These are phyloP conservation scores for Termitomyces sp. DNA, from an alignment of 768 basidiomycete species.

Conservation along the genomic window DNA sequence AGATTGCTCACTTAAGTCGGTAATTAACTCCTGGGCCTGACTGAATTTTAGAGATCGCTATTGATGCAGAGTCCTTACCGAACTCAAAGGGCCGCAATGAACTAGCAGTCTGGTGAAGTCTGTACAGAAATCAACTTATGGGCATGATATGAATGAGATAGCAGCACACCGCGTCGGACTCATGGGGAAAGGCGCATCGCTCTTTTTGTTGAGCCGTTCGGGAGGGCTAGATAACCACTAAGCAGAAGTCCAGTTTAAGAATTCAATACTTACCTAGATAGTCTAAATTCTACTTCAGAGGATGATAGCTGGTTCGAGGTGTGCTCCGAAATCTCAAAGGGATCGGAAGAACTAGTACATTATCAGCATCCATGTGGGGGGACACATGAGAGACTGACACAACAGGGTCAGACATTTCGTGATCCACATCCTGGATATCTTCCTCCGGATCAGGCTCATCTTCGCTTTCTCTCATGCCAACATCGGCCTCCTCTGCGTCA, in stretches of 20 bases:
- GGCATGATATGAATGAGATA: neutral
- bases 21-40: neutral
- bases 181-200: neutral
- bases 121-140: neutral
- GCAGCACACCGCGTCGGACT: slow-evolving; percentile 9
- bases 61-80: neutral
- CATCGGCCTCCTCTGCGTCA: slow-evolving; percentile 16
- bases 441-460: slow-evolving; percentile 22
- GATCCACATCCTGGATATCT: slow-evolving; percentile 15
- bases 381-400: neutral
- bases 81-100: neutral
- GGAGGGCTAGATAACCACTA: slow-evolving; percentile 2
- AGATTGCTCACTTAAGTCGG: neutral
- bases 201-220: neutral
- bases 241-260: neutral
- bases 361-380: neutral
- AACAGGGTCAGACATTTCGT: neutral
- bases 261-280: slow-evolving; percentile 1
- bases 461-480: slow-evolving; percentile 17
- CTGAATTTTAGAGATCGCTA: neutral
- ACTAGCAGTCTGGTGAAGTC: neutral
- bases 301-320: neutral
- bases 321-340: slow-evolving; percentile 4
- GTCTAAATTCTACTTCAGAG: neutral
- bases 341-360: slow-evolving; percentile 3